Evolutionary conservation across 169 alveolate species (phyloP).

Genomic region (Pseudocohnilembus persalinus): DNA sequence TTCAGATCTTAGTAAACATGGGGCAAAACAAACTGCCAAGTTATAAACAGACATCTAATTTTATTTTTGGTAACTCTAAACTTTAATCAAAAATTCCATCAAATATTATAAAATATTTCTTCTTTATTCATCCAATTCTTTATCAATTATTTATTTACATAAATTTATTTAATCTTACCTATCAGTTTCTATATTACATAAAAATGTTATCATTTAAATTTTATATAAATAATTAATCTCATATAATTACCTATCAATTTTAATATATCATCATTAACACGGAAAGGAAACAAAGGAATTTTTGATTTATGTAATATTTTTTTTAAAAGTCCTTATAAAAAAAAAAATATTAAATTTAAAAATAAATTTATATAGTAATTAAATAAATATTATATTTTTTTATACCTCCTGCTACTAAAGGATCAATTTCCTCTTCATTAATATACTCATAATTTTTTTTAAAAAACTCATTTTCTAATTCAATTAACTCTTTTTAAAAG

Average conservation of each 20-base stretch:
- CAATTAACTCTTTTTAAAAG: neutral
- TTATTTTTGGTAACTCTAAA: neutral
- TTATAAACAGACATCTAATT: neutral
- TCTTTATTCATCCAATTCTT: neutral
- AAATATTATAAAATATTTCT: too few relatives aligned
- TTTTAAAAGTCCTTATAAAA: neutral
- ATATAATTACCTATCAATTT: neutral
- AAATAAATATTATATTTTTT: too few relatives aligned
- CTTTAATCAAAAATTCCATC: neutral
- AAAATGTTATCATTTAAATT: too few relatives aligned
- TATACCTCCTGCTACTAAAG: neutral
- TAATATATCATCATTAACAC: neutral
- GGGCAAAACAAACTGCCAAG: neutral
- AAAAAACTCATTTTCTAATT: neutral
- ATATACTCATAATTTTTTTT: neutral
- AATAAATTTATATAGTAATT: too few relatives aligned
- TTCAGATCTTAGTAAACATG: neutral
- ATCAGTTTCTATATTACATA: neutral
- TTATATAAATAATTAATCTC: too few relatives aligned
- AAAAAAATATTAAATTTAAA: too few relatives aligned
- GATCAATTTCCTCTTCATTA: neutral
- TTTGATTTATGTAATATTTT: too few relatives aligned
- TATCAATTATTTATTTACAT: too few relatives aligned
- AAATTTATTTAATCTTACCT: neutral
- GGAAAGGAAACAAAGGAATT: neutral